Percentiles rank a stretch among this genome's conserved stretches.
phyloP scores from a whole-genome alignment of 2,329 filamentous ascomycete species.

The Tolypocladium tundrense region DNA sequence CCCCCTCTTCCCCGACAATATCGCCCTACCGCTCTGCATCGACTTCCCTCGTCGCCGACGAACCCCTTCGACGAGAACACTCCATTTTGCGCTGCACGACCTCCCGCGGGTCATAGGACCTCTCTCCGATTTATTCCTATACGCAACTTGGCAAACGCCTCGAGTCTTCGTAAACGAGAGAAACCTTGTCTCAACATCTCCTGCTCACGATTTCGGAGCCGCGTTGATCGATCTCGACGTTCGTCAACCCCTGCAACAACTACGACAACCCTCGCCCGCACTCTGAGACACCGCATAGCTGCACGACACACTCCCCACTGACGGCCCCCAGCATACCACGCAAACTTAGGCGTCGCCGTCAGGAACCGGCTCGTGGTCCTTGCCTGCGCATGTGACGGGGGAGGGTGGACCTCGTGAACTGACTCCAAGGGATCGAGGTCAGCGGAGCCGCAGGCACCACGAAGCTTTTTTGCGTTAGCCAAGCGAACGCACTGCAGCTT shows the following conservation, averaged over 20 bases:
- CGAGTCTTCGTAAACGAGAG: neutral
- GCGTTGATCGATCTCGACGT: constrained; percentile 10
- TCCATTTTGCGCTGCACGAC: neutral
- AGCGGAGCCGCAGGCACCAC: constrained; percentile 8
- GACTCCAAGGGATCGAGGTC: constrained; percentile 21
- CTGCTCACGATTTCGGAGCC: constrained; percentile 6
- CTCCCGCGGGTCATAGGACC: neutral
- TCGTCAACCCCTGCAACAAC: constrained; percentile 8
- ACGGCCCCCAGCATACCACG: neutral
- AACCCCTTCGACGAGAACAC: neutral
- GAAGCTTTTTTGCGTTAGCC: neutral
- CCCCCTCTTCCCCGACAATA: neutral
- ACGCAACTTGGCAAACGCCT: neutral
- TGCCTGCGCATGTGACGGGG: constrained; percentile 34
- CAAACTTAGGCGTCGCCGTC: constrained; percentile 6
- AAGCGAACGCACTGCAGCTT: neutral
- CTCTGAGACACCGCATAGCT: neutral
- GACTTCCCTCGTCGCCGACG: neutral
- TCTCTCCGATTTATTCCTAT: neutral
- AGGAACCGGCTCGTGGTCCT: constrained; percentile 18
- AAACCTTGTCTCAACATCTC: neutral
- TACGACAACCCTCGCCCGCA: neutral
- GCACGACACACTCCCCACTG: neutral
- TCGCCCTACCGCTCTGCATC: neutral
- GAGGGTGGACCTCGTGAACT: constrained; percentile 28